Evolutionary conservation across 2,329 filamentous ascomycete genomes (phyloP).

Genomic region (Aspergillus nomiae): DNA sequence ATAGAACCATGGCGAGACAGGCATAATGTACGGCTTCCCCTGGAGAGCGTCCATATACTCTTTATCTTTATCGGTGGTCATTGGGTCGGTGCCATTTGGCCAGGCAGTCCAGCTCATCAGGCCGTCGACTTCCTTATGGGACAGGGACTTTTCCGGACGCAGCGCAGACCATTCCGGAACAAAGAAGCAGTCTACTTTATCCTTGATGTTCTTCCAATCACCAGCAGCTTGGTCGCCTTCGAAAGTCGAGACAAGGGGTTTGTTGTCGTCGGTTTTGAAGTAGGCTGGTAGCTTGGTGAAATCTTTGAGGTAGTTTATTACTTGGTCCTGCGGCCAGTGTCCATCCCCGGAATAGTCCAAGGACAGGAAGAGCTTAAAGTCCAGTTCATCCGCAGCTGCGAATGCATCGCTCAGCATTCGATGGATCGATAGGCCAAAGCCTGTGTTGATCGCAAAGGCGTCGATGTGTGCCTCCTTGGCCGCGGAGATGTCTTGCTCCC

Average conservation of each 20-base stretch:
- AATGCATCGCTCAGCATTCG: constrained; percentile 27
- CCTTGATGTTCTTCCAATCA: constrained; percentile 51
- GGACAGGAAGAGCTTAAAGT: constrained; percentile 41
- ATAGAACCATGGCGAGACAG: constrained; percentile 59
- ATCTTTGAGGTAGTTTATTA: constrained; percentile 27
- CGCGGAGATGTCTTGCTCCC: constrained; percentile 36
- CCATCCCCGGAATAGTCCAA: constrained; percentile 40
- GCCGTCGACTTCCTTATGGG: constrained; percentile 37
- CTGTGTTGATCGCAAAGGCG: constrained; percentile 46
- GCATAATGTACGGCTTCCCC: constrained; percentile 53
- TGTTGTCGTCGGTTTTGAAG: constrained; percentile 27
- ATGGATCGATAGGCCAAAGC: constrained; percentile 26
- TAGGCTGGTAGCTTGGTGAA: constrained; percentile 30
- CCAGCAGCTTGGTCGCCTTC: constrained; percentile 45
- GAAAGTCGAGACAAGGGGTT: constrained; percentile 46
- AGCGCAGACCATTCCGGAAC: constrained; percentile 51
- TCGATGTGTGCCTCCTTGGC: constrained; percentile 43
- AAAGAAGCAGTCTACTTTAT: constrained; percentile 43
- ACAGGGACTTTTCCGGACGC: constrained; percentile 26
- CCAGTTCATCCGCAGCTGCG: constrained; percentile 23
- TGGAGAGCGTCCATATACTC: constrained; percentile 40
- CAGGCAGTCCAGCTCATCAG: constrained; percentile 49
- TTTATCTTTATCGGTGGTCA: constrained; percentile 40
- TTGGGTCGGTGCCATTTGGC: constrained; percentile 40
- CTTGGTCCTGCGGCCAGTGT: constrained; percentile 31